Conservation (phyloP, 2,329 filamentous ascomycete genomes). For the Byssoonygena ceratinophila region DNA sequence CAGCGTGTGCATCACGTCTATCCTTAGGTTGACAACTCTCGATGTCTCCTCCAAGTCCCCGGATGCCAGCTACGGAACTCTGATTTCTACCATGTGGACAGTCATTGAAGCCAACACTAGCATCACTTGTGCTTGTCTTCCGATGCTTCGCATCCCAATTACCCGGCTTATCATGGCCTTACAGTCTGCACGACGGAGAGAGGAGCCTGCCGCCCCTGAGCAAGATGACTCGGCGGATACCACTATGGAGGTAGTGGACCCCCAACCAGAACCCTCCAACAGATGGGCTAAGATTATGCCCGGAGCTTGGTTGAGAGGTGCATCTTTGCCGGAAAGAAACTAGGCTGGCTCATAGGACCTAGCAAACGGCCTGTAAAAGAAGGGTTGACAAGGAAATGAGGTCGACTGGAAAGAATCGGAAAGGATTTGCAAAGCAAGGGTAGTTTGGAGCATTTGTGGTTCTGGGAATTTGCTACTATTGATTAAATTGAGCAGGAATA, state of each 20-base stretch:
- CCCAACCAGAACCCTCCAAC: not conserved
- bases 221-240: not conserved
- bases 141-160: slow-evolving; percentile 27
- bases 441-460: no score
- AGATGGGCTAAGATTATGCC: not conserved
- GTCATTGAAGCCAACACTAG: slow-evolving; percentile 28
- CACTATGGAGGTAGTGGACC: not conserved
- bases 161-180: slow-evolving; percentile 17
- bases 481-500: no score
- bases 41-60: slow-evolving; percentile 19
- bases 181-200: not conserved
- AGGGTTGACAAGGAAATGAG: not conserved
- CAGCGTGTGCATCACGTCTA: slow-evolving; percentile 24
- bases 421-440: not conserved
- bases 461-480: no score
- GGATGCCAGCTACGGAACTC: slow-evolving; percentile 22
- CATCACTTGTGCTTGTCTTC: slow-evolving; percentile 32
- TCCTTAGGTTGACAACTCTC: slow-evolving; percentile 29
- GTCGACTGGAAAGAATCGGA: not conserved
- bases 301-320: not conserved
- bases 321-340: not conserved
- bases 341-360: no score
- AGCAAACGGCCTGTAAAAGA: no score
- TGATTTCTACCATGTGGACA: slow-evolving; percentile 29
- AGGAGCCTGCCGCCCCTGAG: not conserved